Base-by-base conservation (phyloP, 768 basidiomycete genomes). In the Auricularia cornea region DNA sequence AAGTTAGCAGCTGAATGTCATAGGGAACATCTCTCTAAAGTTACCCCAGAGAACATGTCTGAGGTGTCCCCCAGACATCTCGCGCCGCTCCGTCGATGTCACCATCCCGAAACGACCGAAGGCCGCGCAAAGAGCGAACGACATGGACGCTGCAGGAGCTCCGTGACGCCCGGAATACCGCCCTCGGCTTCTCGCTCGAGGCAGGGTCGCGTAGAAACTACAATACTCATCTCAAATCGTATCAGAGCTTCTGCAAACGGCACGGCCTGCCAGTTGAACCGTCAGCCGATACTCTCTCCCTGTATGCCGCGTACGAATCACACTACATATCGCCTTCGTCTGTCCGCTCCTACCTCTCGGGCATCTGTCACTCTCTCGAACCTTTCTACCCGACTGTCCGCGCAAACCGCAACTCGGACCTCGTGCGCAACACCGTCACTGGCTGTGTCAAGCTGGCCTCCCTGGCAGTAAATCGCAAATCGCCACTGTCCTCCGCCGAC, bases 211-310 rank as follows among this genome's bases (percentile, higher is more conserved):
- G 44, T 1, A 8, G 44, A 1, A 48, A 18, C 1, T 35, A 60
- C 66, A 61, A 68, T 0, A 77, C 76, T 0, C 70, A 73, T 4
- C 62, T 78, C 26, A 71, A 77, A 30, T 79, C 75, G 2, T 80
- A 80, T 51, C 33, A 78, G 4, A 66, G 68, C 0, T 80, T 81
- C 65, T 69, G 71, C 51, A 35, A 63, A 0, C 1, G 63, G 0
- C 78, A 81, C 60, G 5, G 70, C 1, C 65, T 78, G 16, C 72
- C 77, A 3, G 31, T 76, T 18, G 69, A 76, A 0, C 80, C 79
- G 0, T 77, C 77, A 0, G 61, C 67, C 2, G 73, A 79, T 51
- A 79, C 78, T 0, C 67, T 81, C 2, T 70, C 70, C 10, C 73
- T 75, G 20, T 81, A 65, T 63, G 67, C 68, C 3, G 72, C 73